Conservation (phyloP, 805 yeast species). For the Zygoascus bituminiphila region DNA sequence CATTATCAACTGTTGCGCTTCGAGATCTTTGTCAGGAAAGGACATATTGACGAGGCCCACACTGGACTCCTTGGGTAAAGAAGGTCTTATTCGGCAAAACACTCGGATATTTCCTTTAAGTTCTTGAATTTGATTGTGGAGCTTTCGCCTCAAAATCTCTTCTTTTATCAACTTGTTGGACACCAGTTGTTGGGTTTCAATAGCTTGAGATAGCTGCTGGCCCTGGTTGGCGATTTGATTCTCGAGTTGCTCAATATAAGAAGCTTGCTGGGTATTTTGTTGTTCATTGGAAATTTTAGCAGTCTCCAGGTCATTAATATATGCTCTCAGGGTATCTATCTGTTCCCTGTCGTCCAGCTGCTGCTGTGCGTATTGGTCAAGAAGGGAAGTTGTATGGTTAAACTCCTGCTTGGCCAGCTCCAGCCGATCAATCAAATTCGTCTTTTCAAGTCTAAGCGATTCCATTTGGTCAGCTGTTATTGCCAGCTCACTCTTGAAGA, state of each 20-base stretch:
- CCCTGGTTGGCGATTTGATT: constrained; percentile 1
- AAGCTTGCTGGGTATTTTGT: background rate
- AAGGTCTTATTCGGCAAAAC: constrained; percentile 77
- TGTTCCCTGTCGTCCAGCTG: constrained; percentile 22
- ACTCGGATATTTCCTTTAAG: constrained; percentile 89
- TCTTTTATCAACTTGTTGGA: constrained; percentile 37
- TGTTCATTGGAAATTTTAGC: background rate
- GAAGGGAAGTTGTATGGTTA: constrained; percentile 12
- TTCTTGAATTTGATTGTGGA: constrained; percentile 75
- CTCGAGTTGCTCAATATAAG: background rate
- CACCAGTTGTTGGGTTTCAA: constrained; percentile 25
- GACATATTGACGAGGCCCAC: constrained; percentile 26
- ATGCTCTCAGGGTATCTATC: constrained; percentile 22
- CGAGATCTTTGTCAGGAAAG: constrained; percentile 26
- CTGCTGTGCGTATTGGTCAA: constrained; percentile 20
- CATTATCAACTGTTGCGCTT: constrained; percentile 20
- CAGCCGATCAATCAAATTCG: constrained; percentile 19
- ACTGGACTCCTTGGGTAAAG: constrained; percentile 20
- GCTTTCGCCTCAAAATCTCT: constrained; percentile 49
- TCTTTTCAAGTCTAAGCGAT: background rate
- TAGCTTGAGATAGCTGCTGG: constrained; percentile 22
- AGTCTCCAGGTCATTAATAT: constrained; percentile 26
- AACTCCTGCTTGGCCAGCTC: constrained; percentile 1
- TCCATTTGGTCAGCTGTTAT: background rate
- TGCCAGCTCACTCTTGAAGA: background rate